These are phyloP conservation scores for Lodderomyces metapsilosis DNA, from an alignment of 1,139 yeast species.

Conservation along the genomic window DNA sequence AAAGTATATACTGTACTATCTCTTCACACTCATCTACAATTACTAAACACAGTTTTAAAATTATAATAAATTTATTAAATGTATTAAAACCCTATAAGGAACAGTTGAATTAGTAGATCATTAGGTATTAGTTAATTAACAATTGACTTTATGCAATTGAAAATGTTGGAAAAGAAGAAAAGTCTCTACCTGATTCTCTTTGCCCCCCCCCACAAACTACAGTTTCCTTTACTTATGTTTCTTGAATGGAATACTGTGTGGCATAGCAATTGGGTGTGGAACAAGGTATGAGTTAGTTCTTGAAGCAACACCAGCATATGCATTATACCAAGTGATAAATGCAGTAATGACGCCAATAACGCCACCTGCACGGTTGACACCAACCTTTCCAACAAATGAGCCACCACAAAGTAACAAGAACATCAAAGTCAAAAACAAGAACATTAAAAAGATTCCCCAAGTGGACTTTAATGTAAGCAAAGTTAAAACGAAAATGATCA, in stretches of 20 bases:
- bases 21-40: too few relatives aligned
- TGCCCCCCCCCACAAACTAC: too few relatives aligned
- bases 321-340: conserved; percentile 59
- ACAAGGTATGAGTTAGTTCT: conserved; percentile 28
- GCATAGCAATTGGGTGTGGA: conserved; percentile 34
- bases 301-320: conserved; percentile 31
- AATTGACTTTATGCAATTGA: too few relatives aligned
- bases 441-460: conserved; percentile 54
- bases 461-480: conserved; percentile 64
- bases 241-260: conserved; percentile 11
- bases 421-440: conserved; percentile 53
- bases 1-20: too few relatives aligned
- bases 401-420: conserved; percentile 60
- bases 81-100: too few relatives aligned
- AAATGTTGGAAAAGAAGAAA: too few relatives aligned
- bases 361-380: conserved; percentile 64
- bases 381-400: conserved; percentile 44
- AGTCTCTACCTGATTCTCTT: too few relatives aligned
- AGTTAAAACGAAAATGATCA: conserved; percentile 58
- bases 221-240: background rate
- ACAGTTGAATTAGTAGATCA: too few relatives aligned
- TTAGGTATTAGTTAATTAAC: too few relatives aligned
- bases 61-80: too few relatives aligned
- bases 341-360: conserved; percentile 63
- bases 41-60: too few relatives aligned